phyloP scores from a whole-genome alignment of 2,329 filamentous ascomycete genomes.

The Graphilbum fragrans region DNA sequence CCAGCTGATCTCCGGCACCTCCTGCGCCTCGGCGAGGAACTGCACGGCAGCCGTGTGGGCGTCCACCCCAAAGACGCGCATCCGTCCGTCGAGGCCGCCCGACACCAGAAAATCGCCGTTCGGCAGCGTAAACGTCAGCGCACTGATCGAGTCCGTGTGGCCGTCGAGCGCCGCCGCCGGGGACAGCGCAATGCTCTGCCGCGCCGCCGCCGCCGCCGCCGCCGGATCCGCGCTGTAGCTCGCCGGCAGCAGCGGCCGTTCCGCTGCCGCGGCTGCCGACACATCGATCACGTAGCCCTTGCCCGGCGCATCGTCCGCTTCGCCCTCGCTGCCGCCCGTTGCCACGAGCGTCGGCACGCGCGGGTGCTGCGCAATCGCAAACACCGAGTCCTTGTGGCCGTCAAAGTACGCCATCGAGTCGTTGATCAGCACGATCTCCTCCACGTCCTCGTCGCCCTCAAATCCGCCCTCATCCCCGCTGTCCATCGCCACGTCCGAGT shows the following conservation, averaged over 20 bases:
- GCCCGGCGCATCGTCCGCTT: constrained; percentile 51
- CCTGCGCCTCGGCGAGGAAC: constrained; percentile 66
- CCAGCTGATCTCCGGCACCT: constrained; percentile 96
- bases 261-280: constrained; percentile 49
- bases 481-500: constrained; percentile 30
- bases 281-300: constrained; percentile 79
- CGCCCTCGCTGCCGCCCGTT: constrained; percentile 64
- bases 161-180: constrained; percentile 69
- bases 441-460: constrained; percentile 28
- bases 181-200: constrained; percentile 42
- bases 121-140: constrained; percentile 72
- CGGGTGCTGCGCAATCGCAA: constrained; percentile 90
- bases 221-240: constrained; percentile 59
- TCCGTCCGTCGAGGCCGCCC: constrained; percentile 73
- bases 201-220: constrained; percentile 34
- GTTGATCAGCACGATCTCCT: constrained; percentile 74
- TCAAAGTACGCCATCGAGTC: constrained; percentile 93
- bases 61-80: constrained; percentile 56
- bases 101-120: constrained; percentile 76
- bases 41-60: constrained; percentile 30
- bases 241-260: constrained; percentile 58
- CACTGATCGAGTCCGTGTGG: constrained; percentile 84
- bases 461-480: constrained; percentile 10
- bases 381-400: constrained; percentile 78
- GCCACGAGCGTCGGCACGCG: constrained; percentile 64